A percentile compares a stretch with the other conserved stretches of the same genome.
phyloP scores from a whole-genome alignment of 2,329 filamentous ascomycete species.

The Domatiomyces catenatus region DNA sequence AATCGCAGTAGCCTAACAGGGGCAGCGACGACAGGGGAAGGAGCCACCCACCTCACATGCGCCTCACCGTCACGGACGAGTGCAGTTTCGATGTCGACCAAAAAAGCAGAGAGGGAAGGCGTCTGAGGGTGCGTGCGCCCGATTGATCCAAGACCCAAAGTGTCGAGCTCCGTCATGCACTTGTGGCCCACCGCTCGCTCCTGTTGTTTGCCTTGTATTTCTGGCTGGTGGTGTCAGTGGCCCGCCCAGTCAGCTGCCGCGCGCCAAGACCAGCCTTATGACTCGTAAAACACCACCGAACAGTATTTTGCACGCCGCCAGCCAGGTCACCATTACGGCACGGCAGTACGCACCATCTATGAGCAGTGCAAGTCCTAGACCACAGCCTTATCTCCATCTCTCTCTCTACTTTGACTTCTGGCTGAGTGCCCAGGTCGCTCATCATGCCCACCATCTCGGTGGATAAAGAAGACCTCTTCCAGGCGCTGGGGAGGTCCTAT shows the following conservation, averaged over 20 bases:
- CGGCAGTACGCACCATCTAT: neutral
- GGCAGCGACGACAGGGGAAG: neutral
- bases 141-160: neutral
- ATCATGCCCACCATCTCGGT: slow-evolving; percentile 93
- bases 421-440: slow-evolving; percentile 14
- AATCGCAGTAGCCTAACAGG: neutral
- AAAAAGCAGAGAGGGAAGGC: neutral
- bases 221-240: neutral
- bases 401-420: neutral
- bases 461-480: slow-evolving; percentile 89
- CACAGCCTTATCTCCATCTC: neutral
- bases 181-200: neutral
- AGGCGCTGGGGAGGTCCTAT: slow-evolving; percentile 77
- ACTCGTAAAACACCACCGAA: neutral
- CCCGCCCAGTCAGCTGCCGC: too few relatives aligned
- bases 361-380: neutral
- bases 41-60: neutral
- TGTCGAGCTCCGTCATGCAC: neutral
- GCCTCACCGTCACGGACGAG: neutral
- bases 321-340: neutral
- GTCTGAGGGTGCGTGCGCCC: neutral
- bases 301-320: neutral
- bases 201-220: neutral
- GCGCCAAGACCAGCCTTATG: too few relatives aligned
- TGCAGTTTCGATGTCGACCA: neutral